Conservation (phyloP, 495 filamentous ascomycete genomes). For the Penicillium desertorum region DNA sequence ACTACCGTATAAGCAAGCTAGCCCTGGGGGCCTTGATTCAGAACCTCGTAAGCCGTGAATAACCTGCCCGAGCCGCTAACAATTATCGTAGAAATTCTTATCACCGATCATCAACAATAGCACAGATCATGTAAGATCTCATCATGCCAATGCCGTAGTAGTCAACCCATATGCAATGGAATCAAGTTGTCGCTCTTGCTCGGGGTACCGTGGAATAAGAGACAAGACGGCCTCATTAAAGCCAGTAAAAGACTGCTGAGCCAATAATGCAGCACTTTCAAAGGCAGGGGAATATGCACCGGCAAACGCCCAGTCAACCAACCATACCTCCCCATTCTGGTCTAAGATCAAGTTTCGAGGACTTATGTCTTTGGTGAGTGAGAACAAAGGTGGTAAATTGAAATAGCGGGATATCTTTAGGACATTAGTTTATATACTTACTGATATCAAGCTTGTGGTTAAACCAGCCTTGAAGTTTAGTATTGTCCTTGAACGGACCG, state of each 20-base stretch:
- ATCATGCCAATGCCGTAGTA: conserved; percentile 54
- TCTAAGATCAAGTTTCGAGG: conserved; percentile 33
- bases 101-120: not conserved
- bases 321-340: conserved; percentile 22
- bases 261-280: conserved; percentile 23
- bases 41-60: not conserved
- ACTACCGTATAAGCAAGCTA: not conserved
- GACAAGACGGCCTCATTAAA: conserved; percentile 21
- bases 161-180: conserved; percentile 21
- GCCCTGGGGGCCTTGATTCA: not conserved
- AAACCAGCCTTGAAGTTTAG: conserved; percentile 34
- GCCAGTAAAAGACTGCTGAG: conserved; percentile 19
- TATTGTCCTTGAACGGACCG: conserved; percentile 28
- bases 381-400: conserved; percentile 28
- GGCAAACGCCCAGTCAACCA: conserved; percentile 32
- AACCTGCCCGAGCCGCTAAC: not conserved
- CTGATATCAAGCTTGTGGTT: conserved; percentile 33
- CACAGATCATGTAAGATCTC: not conserved
- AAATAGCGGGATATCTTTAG: conserved; percentile 19
- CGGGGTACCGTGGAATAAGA: conserved; percentile 20
- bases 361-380: conserved; percentile 27
- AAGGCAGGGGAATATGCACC: conserved; percentile 31
- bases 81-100: not conserved
- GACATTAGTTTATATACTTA: conserved; percentile 4
- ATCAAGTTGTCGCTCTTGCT: conserved; percentile 21